phyloP scores from a whole-genome alignment of 106 monocot genomes.

The Dioscorea zingiberensis region DNA sequence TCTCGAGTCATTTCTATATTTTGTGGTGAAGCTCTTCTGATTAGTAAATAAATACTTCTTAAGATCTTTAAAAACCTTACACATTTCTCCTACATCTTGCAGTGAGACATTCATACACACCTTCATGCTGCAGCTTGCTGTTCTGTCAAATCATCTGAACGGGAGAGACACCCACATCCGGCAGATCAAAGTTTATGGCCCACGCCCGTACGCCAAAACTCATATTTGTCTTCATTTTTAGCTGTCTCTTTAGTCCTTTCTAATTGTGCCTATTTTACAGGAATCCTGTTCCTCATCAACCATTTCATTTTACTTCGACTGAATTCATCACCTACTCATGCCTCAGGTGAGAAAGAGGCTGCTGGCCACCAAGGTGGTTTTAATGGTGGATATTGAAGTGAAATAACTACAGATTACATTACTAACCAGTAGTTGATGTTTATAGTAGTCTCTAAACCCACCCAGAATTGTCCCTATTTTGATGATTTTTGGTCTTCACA shows the following conservation, averaged over 20 bases:
- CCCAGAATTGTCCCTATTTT: too few relatives aligned
- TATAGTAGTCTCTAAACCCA: too few relatives aligned
- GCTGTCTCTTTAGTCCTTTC: not conserved
- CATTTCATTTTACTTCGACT: slow-evolving; percentile 90
- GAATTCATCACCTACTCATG: slow-evolving; percentile 78
- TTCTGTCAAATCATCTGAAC: slow-evolving; percentile 88
- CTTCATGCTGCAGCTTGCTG: slow-evolving; percentile 94
- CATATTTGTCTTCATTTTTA: not conserved
- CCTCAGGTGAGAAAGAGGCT: slow-evolving; percentile 49
- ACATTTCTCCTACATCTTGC: slow-evolving; percentile 5
- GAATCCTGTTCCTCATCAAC: slow-evolving; percentile 90
- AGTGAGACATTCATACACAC: slow-evolving; percentile 92
- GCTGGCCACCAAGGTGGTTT: too few relatives aligned
- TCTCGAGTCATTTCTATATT: too few relatives aligned
- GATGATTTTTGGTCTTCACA: too few relatives aligned
- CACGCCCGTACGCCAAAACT: slow-evolving; percentile 59
- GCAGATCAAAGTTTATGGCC: slow-evolving; percentile 95
- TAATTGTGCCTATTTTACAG: slow-evolving; percentile 28
- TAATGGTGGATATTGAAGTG: too few relatives aligned
- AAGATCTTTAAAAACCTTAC: too few relatives aligned
- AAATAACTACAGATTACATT: too few relatives aligned
- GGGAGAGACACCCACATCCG: slow-evolving; percentile 96
- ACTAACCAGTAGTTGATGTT: too few relatives aligned
- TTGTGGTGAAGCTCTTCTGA: too few relatives aligned
- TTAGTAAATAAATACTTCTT: too few relatives aligned